Conservation (phyloP, 2,329 filamentous ascomycete species). For the Beauveria bassiana region DNA sequence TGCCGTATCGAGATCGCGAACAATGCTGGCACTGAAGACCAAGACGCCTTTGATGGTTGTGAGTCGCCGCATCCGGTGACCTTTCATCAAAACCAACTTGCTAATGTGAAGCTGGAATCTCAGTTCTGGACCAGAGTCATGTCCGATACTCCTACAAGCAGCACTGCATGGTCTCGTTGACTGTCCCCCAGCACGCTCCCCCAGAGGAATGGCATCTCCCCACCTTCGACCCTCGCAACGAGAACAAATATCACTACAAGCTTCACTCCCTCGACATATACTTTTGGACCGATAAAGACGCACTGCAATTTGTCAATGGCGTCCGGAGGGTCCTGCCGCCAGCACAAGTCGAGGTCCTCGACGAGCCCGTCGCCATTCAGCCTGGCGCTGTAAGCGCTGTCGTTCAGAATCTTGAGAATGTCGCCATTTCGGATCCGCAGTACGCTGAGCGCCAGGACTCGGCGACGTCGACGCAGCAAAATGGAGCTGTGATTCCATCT, state of each 20-base stretch:
- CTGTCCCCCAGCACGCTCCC: conserved; percentile 47
- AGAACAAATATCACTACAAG: conserved; percentile 72
- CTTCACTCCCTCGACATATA: conserved; percentile 71
- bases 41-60: conserved; percentile 75
- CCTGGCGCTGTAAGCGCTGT: conserved; percentile 55
- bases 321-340: conserved; percentile 57
- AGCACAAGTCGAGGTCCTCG: conserved; percentile 53
- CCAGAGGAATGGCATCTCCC: conserved; percentile 67
- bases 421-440: conserved; percentile 55
- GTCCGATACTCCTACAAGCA: conserved; percentile 69
- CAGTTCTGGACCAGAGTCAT: conserved; percentile 54
- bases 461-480: conserved; percentile 15
- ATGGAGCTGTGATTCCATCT: conserved; percentile 17
- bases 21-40: conserved; percentile 62
- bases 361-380: conserved; percentile 47
- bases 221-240: conserved; percentile 62
- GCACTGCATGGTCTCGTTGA: conserved; percentile 60
- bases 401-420: conserved; percentile 65
- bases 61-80: conserved; percentile 27
- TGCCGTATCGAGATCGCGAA: conserved; percentile 73
- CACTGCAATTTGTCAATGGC: conserved; percentile 61
- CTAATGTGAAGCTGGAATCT: background rate
- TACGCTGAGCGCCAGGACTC: conserved; percentile 26
- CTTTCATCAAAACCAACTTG: no score
- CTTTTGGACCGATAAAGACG: conserved; percentile 70